phyloP scores from a whole-genome alignment of 495 filamentous ascomycete species.

The Neurospora pannonica region DNA sequence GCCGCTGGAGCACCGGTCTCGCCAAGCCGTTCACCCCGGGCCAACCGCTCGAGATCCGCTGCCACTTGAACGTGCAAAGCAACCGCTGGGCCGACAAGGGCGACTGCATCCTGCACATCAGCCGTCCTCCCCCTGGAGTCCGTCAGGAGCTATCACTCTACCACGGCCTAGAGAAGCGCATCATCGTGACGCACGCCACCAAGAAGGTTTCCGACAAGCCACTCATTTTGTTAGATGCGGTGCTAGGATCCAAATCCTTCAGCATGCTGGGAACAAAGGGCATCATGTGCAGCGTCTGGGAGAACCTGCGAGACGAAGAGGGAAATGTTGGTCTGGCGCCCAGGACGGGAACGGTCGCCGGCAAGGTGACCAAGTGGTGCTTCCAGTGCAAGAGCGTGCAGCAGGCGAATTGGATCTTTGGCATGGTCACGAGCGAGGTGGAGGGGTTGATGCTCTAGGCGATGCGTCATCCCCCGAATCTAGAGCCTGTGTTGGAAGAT shows the following conservation, averaged over 20 bases:
- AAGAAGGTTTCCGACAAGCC: constrained; percentile 54
- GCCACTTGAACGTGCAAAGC: constrained; percentile 67
- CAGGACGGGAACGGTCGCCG: constrained; percentile 61
- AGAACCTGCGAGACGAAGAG: constrained; percentile 62
- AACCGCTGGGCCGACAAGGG: constrained; percentile 89
- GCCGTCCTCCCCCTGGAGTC: constrained; percentile 53
- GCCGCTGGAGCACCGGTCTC: constrained; percentile 42
- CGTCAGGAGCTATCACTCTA: constrained; percentile 40
- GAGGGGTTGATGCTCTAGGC: constrained; percentile 23
- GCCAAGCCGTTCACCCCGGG: constrained; percentile 20
- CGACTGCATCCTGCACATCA: constrained; percentile 70
- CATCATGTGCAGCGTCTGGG: constrained; percentile 80
- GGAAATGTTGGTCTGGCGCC: constrained; percentile 57
- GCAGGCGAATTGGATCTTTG: constrained; percentile 38
- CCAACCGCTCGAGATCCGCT: constrained; percentile 56
- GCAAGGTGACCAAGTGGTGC: constrained; percentile 69
- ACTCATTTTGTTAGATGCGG: constrained; percentile 68
- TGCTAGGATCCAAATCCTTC: constrained; percentile 75
- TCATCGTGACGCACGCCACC: constrained; percentile 52
- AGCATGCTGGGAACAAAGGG: constrained; percentile 72
- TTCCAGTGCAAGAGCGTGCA: constrained; percentile 51
- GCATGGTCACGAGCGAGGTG: constrained; percentile 37
- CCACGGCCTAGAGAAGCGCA: constrained; percentile 66
- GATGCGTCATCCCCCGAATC: neutral
- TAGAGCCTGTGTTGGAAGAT: neutral